phyloP scores from a whole-genome alignment of 83 land plant genomes.

The Diphasiastrum complanatum region DNA sequence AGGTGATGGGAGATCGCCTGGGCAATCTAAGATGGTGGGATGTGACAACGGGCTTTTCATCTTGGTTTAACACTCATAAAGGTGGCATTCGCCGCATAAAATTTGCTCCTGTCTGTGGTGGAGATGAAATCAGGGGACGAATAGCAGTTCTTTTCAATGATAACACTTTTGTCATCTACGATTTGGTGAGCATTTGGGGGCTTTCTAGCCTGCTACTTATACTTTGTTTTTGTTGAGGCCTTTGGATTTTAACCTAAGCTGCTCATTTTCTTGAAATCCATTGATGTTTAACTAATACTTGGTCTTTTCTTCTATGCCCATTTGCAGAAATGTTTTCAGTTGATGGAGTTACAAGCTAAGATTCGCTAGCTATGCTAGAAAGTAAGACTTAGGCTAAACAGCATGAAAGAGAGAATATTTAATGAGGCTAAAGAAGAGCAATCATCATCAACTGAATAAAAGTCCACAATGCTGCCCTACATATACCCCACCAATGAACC shows the following conservation, averaged over 20 bases:
- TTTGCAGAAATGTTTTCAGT: too few species aligned
- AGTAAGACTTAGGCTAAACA: too few species aligned
- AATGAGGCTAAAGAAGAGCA: too few species aligned
- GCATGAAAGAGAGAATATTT: too few species aligned
- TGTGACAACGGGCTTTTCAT: constrained; percentile 79
- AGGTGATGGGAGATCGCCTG: constrained; percentile 97
- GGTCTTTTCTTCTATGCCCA: too few species aligned
- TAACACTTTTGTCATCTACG: constrained; percentile 83
- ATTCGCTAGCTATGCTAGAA: too few species aligned
- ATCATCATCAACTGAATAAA: too few species aligned
- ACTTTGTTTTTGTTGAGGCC: not conserved
- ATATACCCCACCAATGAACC: too few species aligned
- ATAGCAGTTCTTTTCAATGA: constrained; percentile 91
- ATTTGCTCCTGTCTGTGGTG: constrained; percentile 88
- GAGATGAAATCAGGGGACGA: constrained; percentile 86
- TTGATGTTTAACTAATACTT: not conserved
- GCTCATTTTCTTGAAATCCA: too few species aligned
- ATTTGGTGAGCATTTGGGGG: constrained; percentile 95
- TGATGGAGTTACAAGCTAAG: too few species aligned
- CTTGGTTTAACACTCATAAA: constrained; percentile 80
- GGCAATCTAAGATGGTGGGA: constrained; percentile 99
- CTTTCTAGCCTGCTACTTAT: not conserved
- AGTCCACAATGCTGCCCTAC: too few species aligned
- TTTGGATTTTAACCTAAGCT: not conserved
- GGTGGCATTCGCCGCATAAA: constrained; percentile 92